Evolutionary conservation across 148 eudicot species (phyloP).

Genomic region (Rhododendron vialii): DNA sequence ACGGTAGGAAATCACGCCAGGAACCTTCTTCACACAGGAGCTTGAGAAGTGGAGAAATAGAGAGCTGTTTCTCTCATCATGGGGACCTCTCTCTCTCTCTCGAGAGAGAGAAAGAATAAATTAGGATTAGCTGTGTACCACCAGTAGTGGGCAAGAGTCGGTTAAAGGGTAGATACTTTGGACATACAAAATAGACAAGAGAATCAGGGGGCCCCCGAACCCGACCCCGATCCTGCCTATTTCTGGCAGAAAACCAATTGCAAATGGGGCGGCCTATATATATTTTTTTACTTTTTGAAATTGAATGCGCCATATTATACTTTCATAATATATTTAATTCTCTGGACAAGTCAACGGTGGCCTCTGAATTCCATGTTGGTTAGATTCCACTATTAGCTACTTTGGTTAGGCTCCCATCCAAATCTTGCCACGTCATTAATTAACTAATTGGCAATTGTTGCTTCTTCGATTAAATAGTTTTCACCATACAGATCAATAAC

Average conservation of each 20-base stretch:
- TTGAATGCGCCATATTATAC: no score
- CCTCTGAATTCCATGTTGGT: constrained; percentile 21
- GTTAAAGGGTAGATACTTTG: not conserved
- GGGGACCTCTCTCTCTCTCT: no score
- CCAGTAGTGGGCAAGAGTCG: not conserved
- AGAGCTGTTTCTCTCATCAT: no score
- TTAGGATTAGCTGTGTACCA: not conserved
- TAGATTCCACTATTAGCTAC: constrained; percentile 3
- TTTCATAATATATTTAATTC: not conserved
- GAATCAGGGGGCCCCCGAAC: not conserved
- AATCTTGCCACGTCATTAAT: not conserved
- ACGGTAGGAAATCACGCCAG: no score
- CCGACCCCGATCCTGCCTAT: no score
- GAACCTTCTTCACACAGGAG: no score
- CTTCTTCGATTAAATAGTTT: no score
- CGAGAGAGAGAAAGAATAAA: not conserved
- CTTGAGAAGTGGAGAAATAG: no score
- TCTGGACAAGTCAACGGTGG: constrained; percentile 14
- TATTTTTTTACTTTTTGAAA: no score
- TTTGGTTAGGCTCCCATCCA: constrained; percentile 14
- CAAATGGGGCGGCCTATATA: no score
- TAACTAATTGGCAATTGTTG: not conserved
- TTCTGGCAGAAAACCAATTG: not conserved
- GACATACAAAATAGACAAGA: not conserved
- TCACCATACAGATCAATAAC: no score